Conservation (phyloP, 176 grass and related monocot genomes). For the Eragrostis nindensis region DNA sequence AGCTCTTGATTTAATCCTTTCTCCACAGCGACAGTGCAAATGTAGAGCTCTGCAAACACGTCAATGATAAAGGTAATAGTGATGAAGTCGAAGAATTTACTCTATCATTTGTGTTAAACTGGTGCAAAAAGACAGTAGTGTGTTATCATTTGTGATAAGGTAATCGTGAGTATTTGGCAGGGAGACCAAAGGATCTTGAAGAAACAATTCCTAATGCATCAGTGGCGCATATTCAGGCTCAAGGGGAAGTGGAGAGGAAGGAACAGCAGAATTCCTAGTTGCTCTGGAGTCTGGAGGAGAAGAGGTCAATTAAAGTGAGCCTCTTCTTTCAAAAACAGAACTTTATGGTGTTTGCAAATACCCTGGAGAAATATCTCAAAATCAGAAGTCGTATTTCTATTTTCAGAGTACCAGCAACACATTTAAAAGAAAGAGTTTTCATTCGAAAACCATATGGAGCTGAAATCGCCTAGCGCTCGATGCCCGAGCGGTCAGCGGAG, state of each 20-base stretch:
- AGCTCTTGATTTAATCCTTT: constrained; percentile 2
- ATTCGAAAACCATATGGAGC: too few relatives aligned
- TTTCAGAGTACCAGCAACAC: too few relatives aligned
- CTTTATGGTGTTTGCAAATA: too few relatives aligned
- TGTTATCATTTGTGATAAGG: too few relatives aligned
- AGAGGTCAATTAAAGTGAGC: constrained; percentile 81
- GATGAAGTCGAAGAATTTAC: background rate
- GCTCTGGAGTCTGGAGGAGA: constrained; percentile 72
- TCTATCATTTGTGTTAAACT: background rate
- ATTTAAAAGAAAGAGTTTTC: too few relatives aligned
- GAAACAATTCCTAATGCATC: constrained; percentile 26
- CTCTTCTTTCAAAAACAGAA: too few relatives aligned
- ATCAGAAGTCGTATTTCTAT: too few relatives aligned
- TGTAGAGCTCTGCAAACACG: constrained; percentile 30
- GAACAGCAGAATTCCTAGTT: constrained; percentile 76
- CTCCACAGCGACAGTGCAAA: constrained; percentile 24
- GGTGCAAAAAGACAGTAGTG: background rate
- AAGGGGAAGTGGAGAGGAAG: constrained; percentile 56
- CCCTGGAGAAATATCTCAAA: too few relatives aligned
- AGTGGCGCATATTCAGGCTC: background rate
- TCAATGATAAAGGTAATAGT: constrained; percentile 43
- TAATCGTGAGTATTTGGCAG: too few relatives aligned
- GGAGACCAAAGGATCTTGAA: constrained; percentile 45
- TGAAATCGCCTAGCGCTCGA: too few relatives aligned
- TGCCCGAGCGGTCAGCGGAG: too few relatives aligned